A percentile compares a stretch with the other conserved stretches of the same genome.
Evolutionary conservation across 2,329 filamentous ascomycete genomes (phyloP).

Genomic region (Volutella citrinella): DNA sequence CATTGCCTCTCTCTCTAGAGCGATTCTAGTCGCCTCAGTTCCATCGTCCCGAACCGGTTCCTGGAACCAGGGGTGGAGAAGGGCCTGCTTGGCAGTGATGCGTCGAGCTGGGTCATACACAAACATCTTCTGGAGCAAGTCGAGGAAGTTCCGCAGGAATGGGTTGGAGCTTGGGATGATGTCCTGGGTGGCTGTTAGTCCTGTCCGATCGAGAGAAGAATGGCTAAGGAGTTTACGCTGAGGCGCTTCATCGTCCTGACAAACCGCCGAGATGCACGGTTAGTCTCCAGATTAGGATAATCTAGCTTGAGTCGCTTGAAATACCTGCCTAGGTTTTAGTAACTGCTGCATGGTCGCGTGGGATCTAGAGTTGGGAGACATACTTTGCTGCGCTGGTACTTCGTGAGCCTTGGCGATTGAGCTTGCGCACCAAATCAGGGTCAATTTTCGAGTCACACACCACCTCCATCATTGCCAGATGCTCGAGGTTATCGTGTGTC

Average conservation of each 20-base stretch:
- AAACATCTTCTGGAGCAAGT: conserved; percentile 64
- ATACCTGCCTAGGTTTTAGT: conserved; percentile 50
- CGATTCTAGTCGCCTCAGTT: conserved; percentile 65
- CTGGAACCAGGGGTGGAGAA: conserved; percentile 67
- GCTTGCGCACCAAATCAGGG: conserved; percentile 48
- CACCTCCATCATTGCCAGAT: conserved; percentile 72
- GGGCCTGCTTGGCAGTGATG: conserved; percentile 64
- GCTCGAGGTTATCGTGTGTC: conserved; percentile 70
- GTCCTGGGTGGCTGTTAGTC: conserved; percentile 42
- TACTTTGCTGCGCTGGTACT: conserved; percentile 63
- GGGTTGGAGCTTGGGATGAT: conserved; percentile 59
- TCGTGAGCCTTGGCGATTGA: conserved; percentile 52
- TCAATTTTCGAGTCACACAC: conserved; percentile 61
- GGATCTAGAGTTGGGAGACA: conserved; percentile 17
- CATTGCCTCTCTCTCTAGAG: conserved; percentile 47
- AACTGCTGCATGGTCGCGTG: conserved; percentile 13
- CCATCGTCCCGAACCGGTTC: conserved; percentile 64
- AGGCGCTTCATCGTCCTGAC: conserved; percentile 71
- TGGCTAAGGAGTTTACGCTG: conserved; percentile 49
- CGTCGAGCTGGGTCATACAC: conserved; percentile 64
- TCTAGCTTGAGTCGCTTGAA: conserved; percentile 65
- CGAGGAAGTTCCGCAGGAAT: conserved; percentile 62
- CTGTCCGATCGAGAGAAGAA: too few species aligned
- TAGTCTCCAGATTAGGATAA: conserved; percentile 62
- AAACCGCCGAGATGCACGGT: conserved; percentile 61